Evolutionary conservation across 192 early-diverging fungal genomes (phyloP).

Genomic region (Lobosporangium transversale): DNA sequence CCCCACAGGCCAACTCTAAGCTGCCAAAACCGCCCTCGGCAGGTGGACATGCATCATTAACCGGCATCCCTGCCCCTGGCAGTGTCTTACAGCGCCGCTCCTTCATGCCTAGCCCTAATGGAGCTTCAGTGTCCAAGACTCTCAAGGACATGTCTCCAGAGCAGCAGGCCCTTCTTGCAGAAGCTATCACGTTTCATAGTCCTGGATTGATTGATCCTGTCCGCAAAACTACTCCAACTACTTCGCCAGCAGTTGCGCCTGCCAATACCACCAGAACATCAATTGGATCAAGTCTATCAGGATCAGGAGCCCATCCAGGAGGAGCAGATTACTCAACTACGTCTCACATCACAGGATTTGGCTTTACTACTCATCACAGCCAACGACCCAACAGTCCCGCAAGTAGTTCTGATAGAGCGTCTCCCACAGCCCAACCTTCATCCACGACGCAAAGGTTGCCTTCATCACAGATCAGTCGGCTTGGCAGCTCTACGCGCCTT

Average conservation of each 20-base stretch:
- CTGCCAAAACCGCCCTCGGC: conserved; percentile 52
- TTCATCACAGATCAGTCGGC: conserved; percentile 33
- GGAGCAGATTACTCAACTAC: background rate
- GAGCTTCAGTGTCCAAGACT: conserved; percentile 25
- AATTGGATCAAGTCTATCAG: conserved; percentile 5
- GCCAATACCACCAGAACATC: conserved; percentile 5
- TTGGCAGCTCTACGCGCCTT: conserved; percentile 21
- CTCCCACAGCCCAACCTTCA: conserved; percentile 23
- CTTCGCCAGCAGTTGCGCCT: background rate
- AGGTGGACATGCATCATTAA: conserved; percentile 28
- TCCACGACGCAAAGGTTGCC: conserved; percentile 14
- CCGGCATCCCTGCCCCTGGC: conserved; percentile 34
- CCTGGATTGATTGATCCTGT: conserved; percentile 42
- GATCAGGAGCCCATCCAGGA: conserved; percentile 2
- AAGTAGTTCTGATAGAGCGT: conserved; percentile 26
- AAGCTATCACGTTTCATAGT: conserved; percentile 54
- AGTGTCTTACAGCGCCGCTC: conserved; percentile 36
- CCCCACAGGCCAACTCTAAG: conserved; percentile 50
- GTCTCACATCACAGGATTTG: background rate
- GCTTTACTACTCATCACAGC: conserved; percentile 10
- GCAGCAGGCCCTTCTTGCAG: conserved; percentile 53
- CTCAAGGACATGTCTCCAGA: conserved; percentile 56
- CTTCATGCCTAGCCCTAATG: conserved; percentile 18
- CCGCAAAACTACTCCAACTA: background rate
- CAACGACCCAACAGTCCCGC: conserved; percentile 6